These are phyloP conservation scores for Clavariopsis aquatica DNA, from an alignment of 495 filamentous ascomycete genomes.

Conservation along the genomic window DNA sequence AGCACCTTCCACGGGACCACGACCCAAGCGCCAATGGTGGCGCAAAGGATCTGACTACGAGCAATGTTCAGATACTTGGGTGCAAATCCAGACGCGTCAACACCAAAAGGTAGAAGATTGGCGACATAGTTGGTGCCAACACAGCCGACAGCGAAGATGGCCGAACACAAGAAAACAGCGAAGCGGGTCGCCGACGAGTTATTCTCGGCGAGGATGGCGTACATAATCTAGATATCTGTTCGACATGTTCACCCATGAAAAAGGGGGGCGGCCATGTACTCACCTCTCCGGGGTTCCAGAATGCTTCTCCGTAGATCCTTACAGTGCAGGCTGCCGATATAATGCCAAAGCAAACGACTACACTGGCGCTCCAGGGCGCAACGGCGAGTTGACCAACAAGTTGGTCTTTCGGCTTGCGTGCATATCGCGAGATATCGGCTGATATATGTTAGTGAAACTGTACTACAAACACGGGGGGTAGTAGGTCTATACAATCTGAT, in stretches of 20 bases:
- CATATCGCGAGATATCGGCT: not conserved
- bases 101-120: not conserved
- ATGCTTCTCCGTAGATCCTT: not conserved
- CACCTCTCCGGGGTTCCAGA: not conserved
- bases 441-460: not conserved
- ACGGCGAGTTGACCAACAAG: not conserved
- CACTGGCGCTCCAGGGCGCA: not conserved
- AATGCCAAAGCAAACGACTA: not conserved
- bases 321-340: not conserved
- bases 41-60: not conserved
- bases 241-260: no score
- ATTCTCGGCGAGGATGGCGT: not conserved
- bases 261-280: no score
- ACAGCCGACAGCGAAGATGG: not conserved
- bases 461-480: no score
- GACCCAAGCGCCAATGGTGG: not conserved
- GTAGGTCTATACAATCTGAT: not conserved
- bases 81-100: not conserved
- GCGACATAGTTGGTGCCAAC: not conserved
- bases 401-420: not conserved
- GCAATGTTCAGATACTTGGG: not conserved
- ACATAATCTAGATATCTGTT: slow-evolving; percentile 1
- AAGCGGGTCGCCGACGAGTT: not conserved
- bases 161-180: not conserved
- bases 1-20: not conserved